Base-by-base conservation (phyloP, 1,284 basidiomycete species). In the Leccinum subrobustum region DNA sequence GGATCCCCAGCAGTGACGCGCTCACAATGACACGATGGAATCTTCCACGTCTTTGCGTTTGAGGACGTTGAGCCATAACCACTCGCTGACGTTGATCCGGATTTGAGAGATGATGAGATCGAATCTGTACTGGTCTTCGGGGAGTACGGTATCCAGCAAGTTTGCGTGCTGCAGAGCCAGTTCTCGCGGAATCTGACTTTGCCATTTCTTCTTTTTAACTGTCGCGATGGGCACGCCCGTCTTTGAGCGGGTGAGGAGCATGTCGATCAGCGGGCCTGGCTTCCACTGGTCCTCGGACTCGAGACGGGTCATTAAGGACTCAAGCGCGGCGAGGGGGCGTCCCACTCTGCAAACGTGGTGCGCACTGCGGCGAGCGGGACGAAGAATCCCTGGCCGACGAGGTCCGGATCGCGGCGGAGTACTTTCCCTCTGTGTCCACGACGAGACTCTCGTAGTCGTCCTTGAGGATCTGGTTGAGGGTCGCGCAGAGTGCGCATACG, bases 41-140 rank as follows among this genome's bases (percentile, higher is more conserved):
- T 87, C 88, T 63, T 91, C 86, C 0, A 96, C 90, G 65, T 94
- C 91, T 64, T 85, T 84, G 67, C 84, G 85, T 1, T 93, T 96
- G 57, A 96, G 79, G 33, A 96, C 89, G 68, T 95, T 93, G 33
- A 86, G 77, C 93, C 95, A 96, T 3, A 96, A 79, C 94, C 94
- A 96, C 77, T 95, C 93, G 65, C 91, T 89, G 60, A 92, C 81
- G 60, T 87, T 84, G 2, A 81, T 87, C 60, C 89, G 77, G 56
- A 94, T 89, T 60, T 87, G 83, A 25, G 84, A 78, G 31, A 95
- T 83, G 60, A 88, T 83, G 18, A 79, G 76, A 68, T 92, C 91
- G 66, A 95, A 91, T n/a, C 79, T 81, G 64, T 90, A 88, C 58
- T 85, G 84, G 63, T 92, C 87, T 68, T 92, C 84, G 1, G 91